These are phyloP conservation scores for Hirschfeldia incana DNA, from an alignment of 345 rosid species.

Conservation along the genomic window DNA sequence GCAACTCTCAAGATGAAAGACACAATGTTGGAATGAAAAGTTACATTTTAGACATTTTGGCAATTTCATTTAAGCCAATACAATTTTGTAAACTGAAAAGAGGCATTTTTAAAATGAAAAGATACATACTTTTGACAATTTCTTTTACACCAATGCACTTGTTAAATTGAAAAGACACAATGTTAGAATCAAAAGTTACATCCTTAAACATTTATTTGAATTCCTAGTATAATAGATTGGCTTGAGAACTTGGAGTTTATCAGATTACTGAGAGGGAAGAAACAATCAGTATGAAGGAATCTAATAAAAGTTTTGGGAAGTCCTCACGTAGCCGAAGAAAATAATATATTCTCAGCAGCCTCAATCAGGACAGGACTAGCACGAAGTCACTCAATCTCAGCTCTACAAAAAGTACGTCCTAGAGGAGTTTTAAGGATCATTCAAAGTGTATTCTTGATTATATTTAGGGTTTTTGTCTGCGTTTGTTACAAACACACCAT, in stretches of 20 bases:
- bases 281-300: neutral
- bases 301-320: neutral
- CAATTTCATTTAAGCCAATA: too few species aligned
- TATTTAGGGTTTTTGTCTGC: conserved; percentile 28
- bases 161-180: too few species aligned
- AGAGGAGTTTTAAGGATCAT: conserved; percentile 8
- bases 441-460: conserved; percentile 16
- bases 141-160: too few species aligned
- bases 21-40: too few species aligned
- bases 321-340: neutral
- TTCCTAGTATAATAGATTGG: neutral
- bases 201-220: too few species aligned
- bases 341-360: neutral
- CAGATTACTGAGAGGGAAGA: neutral
- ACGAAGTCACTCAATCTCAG: neutral
- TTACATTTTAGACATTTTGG: too few species aligned
- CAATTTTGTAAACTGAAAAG: too few species aligned
- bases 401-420: neutral
- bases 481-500: conserved; percentile 37
- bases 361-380: neutral
- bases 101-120: too few species aligned
- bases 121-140: too few species aligned
- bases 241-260: neutral
- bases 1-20: too few species aligned
- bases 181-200: too few species aligned